phyloP scores from a whole-genome alignment of 768 basidiomycete species.

The Lactifluus subvellereus region DNA sequence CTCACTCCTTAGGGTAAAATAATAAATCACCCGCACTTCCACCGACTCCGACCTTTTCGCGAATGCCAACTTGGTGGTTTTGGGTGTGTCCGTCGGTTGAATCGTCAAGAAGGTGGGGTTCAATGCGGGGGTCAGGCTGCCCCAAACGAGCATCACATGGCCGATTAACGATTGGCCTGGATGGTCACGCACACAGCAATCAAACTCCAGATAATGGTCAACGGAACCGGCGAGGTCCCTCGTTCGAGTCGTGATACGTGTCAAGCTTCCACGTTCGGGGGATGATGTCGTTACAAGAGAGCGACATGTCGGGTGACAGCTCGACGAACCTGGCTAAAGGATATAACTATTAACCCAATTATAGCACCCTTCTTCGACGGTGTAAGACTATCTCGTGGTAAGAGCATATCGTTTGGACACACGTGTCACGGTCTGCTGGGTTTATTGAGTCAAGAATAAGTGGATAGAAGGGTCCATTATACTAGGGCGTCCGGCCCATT shows the following conservation, averaged over 20 bases:
- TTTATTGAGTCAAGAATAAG: not conserved
- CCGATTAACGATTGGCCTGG: not conserved
- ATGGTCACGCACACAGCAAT: not conserved
- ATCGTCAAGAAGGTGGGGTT: not conserved
- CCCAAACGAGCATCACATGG: not conserved
- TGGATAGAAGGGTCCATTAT: not conserved
- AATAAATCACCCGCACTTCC: not conserved
- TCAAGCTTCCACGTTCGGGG: not conserved
- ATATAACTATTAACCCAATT: not conserved
- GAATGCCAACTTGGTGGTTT: not conserved
- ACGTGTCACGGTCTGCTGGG: not conserved
- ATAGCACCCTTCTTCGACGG: not conserved
- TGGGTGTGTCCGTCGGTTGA: not conserved
- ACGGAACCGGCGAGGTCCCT: not conserved
- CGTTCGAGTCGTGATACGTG: not conserved
- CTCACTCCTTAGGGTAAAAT: not conserved
- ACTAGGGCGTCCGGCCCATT: not conserved
- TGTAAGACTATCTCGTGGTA: not conserved
- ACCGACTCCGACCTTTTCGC: not conserved
- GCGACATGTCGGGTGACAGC: not conserved
- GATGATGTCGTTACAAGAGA: not conserved
- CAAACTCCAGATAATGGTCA: constrained; percentile 3
- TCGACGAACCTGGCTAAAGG: not conserved
- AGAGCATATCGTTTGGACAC: not conserved
- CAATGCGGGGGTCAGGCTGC: not conserved